Conservation (phyloP, 495 filamentous ascomycete species). For the Penicillium daleae region DNA sequence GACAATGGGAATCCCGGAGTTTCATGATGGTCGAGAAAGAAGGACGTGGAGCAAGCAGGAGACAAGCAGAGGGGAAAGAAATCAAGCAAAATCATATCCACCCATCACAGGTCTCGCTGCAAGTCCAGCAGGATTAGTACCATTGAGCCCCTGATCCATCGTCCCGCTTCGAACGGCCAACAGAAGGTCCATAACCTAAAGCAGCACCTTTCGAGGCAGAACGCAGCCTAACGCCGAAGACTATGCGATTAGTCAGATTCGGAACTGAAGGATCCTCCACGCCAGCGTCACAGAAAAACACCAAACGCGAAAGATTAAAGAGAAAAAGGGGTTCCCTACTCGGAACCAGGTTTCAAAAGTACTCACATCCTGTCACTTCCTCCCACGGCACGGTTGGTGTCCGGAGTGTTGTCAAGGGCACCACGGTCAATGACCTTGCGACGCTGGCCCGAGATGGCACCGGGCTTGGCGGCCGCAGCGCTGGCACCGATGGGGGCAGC, state of each 20-base stretch:
- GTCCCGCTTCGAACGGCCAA: constrained; percentile 77
- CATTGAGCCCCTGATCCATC: constrained; percentile 62
- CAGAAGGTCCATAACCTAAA: constrained; percentile 66
- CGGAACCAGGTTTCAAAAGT: constrained; percentile 76
- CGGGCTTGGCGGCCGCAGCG: constrained; percentile 66
- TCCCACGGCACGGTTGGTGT: constrained; percentile 85
- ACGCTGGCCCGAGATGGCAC: constrained; percentile 75
- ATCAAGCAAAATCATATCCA: constrained; percentile 21
- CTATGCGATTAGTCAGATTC: constrained; percentile 84
- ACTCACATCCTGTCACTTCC: constrained; percentile 99
- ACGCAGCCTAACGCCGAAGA: constrained; percentile 92
- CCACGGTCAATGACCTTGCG: constrained; percentile 82
- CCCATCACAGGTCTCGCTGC: constrained; percentile 31
- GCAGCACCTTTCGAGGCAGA: constrained; percentile 87
- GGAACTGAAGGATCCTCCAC: constrained; percentile 71
- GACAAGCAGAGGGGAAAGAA: constrained; percentile 29
- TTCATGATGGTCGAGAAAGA: constrained; percentile 29
- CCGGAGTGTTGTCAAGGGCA: constrained; percentile 75
- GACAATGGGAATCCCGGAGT: constrained; percentile 36
- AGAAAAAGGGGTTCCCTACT: constrained; percentile 77
- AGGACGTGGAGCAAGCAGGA: constrained; percentile 37
- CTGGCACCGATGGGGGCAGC: constrained; percentile 62
- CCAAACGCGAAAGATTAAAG: constrained; percentile 72
- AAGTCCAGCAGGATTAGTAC: constrained; percentile 57
- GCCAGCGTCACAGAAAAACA: constrained; percentile 79